Evolutionary conservation across 306 rosid genomes (phyloP).

Genomic region (Leucaena leucocephala): DNA sequence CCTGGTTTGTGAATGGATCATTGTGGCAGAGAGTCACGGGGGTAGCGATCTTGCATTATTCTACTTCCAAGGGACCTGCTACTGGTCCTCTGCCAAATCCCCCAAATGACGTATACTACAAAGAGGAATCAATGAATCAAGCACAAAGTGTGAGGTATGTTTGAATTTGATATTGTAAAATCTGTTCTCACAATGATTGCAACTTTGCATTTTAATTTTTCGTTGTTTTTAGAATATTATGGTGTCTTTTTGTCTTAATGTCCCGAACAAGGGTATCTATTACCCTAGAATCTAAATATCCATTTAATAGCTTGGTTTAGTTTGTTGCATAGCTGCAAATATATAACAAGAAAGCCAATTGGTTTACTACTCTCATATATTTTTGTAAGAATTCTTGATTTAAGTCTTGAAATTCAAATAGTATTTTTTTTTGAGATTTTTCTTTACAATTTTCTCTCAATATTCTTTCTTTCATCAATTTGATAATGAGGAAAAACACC

Average conservation of each 20-base stretch:
- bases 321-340: no score
- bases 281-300: no score
- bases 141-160: slow-evolving; percentile 79
- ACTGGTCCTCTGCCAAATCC: slow-evolving; percentile 76
- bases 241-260: neutral
- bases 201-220: neutral
- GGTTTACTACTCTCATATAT: no score
- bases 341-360: no score
- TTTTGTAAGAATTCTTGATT: no score
- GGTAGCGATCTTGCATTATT: slow-evolving; percentile 79
- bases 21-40: slow-evolving; percentile 83
- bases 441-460: no score
- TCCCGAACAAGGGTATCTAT: no score
- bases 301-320: no score
- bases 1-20: slow-evolving; percentile 83
- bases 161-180: neutral
- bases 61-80: slow-evolving; percentile 77
- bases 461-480: no score
- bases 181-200: slow-evolving; percentile 12
- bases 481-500: no score
- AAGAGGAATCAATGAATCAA: slow-evolving; percentile 60
- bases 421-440: no score
- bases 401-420: no score
- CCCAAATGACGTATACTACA: slow-evolving; percentile 55
- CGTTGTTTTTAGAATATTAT: neutral